Percentiles rank a stretch among this genome's conserved stretches.
Conservation (phyloP, 2,329 filamentous ascomycete genomes). For the Penicillium sp. region DNA sequence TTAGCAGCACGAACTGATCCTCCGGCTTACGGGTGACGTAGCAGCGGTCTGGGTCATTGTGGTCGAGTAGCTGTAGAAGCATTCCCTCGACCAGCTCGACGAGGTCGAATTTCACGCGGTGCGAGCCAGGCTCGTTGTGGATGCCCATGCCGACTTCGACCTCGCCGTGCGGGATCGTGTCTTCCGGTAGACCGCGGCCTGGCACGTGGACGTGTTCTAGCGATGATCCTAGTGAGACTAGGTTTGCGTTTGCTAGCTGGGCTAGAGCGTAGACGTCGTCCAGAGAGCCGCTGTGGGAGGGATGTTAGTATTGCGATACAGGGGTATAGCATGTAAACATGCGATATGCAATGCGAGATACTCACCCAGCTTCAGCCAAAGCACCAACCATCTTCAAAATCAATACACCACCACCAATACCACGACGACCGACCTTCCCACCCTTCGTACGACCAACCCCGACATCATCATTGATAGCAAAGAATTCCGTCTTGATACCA, state of each 20-base stretch:
- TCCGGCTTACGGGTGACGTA: slow-evolving; percentile 58
- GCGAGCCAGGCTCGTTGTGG: slow-evolving; percentile 63
- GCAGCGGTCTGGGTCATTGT: slow-evolving; percentile 61
- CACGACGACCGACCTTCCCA: slow-evolving; percentile 88
- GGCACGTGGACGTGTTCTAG: slow-evolving; percentile 92
- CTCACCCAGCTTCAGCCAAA: slow-evolving; percentile 66
- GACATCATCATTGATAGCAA: slow-evolving; percentile 88
- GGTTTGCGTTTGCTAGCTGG: slow-evolving; percentile 67
- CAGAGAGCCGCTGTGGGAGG: slow-evolving; percentile 48
- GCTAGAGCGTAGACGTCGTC: slow-evolving; percentile 72
- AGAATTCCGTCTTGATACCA: slow-evolving; percentile 77
- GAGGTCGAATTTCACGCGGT: slow-evolving; percentile 50
- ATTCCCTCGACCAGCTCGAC: slow-evolving; percentile 57
- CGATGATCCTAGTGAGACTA: slow-evolving; percentile 82
- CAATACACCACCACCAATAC: slow-evolving; percentile 86
- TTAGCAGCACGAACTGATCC: slow-evolving; percentile 62
- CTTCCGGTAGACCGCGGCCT: slow-evolving; percentile 61
- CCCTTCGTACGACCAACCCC: slow-evolving; percentile 77
- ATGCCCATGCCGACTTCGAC: slow-evolving; percentile 73
- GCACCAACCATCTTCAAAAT: slow-evolving; percentile 90
- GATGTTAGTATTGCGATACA: background rate
- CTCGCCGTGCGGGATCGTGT: slow-evolving; percentile 52
- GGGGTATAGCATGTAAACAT: slow-evolving; percentile 22
- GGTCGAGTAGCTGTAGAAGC: slow-evolving; percentile 63
- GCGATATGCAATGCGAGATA: background rate